Conservation (phyloP, 169 alveolate species). For the Eimeria sp. region DNA sequence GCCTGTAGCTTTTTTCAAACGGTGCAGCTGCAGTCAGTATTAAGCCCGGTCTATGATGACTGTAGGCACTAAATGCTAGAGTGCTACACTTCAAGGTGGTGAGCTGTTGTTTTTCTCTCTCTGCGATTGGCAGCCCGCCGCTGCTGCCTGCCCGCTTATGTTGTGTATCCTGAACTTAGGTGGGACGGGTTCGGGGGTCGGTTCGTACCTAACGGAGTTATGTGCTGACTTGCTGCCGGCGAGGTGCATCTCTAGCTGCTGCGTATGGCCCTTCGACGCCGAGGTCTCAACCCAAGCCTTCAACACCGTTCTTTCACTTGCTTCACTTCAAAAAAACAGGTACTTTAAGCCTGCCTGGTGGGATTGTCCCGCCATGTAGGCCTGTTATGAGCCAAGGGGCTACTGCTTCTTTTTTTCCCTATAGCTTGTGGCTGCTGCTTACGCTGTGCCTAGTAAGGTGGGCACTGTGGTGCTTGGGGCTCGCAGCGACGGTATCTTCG, state of each 20-base stretch:
- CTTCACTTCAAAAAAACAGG: conserved; percentile 50
- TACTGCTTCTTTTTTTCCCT: background rate
- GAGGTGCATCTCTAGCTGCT: conserved; percentile 65
- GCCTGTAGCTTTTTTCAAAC: background rate
- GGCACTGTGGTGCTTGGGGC: background rate
- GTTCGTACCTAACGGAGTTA: conserved; percentile 64
- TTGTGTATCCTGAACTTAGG: conserved; percentile 27
- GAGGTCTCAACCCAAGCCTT: conserved; percentile 72
- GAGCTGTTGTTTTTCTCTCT: background rate
- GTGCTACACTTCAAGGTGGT: background rate
- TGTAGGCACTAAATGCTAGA: conserved; percentile 1
- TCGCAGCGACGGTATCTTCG: conserved; percentile 59
- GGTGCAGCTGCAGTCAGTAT: background rate
- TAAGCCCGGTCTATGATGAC: background rate
- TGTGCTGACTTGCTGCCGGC: conserved; percentile 57
- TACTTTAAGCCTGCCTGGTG: background rate
- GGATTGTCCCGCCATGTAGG: background rate
- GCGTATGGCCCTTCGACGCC: conserved; percentile 73
- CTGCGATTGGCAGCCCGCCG: background rate
- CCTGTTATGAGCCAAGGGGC: background rate
- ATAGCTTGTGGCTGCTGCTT: background rate
- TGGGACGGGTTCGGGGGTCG: conserved; percentile 71
- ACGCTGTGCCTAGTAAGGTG: background rate
- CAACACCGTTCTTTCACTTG: conserved; percentile 44
- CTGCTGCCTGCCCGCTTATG: background rate